Conservation (phyloP, 805 yeast species). For the Yarrowia sp. region DNA sequence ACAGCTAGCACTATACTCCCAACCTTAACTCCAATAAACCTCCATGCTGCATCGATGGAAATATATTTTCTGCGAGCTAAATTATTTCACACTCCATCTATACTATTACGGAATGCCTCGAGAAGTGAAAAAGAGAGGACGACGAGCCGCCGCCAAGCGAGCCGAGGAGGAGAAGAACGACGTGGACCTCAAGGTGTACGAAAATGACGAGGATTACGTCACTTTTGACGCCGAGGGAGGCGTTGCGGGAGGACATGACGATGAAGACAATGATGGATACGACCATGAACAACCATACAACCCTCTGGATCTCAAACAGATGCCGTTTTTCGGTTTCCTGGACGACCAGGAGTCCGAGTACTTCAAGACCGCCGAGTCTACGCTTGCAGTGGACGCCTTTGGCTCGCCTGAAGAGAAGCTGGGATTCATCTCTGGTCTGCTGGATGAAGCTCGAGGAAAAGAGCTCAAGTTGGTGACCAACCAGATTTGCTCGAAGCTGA, state of each 20-base stretch:
- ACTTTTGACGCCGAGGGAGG: conserved; percentile 19
- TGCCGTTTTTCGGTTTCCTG: conserved; percentile 78
- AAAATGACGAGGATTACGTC: conserved; percentile 27
- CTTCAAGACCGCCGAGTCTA: conserved; percentile 90
- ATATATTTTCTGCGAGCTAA: conserved; percentile 29
- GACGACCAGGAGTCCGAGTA: conserved; percentile 86
- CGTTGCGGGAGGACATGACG: conserved; percentile 28
- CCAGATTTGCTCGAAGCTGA: conserved; percentile 90
- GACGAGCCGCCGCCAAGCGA: conserved; percentile 37
- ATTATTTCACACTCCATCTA: conserved; percentile 3
- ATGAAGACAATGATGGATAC: conserved; percentile 21
- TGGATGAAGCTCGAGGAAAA: conserved; percentile 86
- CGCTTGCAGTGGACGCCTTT: conserved; percentile 80
- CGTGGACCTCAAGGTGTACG: conserved; percentile 20
- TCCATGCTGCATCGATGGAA: conserved; percentile 9
- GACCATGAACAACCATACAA: conserved; percentile 15
- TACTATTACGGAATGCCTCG: conserved; percentile 17
- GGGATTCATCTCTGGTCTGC: conserved; percentile 75
- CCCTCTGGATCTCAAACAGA: conserved; percentile 35
- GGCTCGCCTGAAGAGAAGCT: conserved; percentile 72
- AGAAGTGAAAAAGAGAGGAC: conserved; percentile 38
- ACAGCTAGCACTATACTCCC: background rate
- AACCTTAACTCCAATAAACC: background rate
- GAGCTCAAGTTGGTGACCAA: conserved; percentile 92
- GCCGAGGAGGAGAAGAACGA: conserved; percentile 36